phyloP scores from a whole-genome alignment of 805 yeast species.

The Candida schatavii region DNA sequence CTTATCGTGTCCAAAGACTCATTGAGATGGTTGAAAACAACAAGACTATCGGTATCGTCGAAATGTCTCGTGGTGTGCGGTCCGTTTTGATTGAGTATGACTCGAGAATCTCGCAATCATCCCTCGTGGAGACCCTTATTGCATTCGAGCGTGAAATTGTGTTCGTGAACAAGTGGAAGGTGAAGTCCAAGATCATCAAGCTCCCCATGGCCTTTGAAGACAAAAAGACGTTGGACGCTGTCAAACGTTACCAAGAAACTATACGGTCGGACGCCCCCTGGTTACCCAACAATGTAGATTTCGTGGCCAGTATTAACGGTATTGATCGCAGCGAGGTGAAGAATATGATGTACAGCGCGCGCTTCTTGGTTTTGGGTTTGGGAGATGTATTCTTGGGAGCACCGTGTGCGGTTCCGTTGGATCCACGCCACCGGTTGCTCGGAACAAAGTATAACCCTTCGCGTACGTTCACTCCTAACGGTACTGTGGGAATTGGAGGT shows the following conservation, averaged over 20 bases:
- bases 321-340: conserved; percentile 71
- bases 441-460: conserved; percentile 97
- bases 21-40: conserved; percentile 66
- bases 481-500: conserved; percentile 97
- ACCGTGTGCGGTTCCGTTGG: conserved; percentile 97
- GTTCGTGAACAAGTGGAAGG: conserved; percentile 78
- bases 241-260: conserved; percentile 87
- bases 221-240: conserved; percentile 82
- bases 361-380: conserved; percentile 88
- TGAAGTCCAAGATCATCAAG: conserved; percentile 76
- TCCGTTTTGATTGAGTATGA: conserved; percentile 88
- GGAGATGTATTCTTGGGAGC: conserved; percentile 98
- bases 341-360: conserved; percentile 83
- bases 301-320: conserved; percentile 85
- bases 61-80: conserved; percentile 96
- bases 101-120: conserved; percentile 60
- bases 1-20: conserved; percentile 82
- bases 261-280: conserved; percentile 93
- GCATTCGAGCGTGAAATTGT: conserved; percentile 75
- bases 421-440: conserved; percentile 89
- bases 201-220: conserved; percentile 98
- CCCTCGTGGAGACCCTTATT: conserved; percentile 59
- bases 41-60: conserved; percentile 77
- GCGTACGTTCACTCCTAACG: conserved; percentile 93
- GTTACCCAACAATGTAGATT: conserved; percentile 97